Evolutionary conservation across 306 rosid genomes (phyloP), one percentile per base, ranked within the genome.

Genomic region (Dryas drummondii): DNA sequence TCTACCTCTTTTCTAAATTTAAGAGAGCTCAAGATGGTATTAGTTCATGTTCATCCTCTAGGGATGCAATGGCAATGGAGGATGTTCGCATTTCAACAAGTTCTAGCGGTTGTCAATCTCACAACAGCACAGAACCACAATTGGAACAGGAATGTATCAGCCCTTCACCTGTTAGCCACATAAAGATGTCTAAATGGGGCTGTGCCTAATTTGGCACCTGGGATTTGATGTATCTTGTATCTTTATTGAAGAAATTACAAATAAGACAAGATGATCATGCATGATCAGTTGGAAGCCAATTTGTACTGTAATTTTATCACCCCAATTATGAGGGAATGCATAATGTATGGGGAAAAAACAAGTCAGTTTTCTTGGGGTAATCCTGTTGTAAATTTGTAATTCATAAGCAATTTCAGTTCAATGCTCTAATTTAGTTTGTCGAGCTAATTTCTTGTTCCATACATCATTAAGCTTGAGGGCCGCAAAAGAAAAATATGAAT

Each of bases 1-100:
- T 85, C 71, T 76, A 78, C 82, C 85, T 96, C 71, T 96, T 84
- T 40, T 65, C 85, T 9, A 87, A 89, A 68, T 62, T 78, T 17
- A 84, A 62, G 77, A 87, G 65, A 55, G 72, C 83, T 40, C 76
- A 72, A 44, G 62, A 14, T 26, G 68, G 37, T 9, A 11, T 17
- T 56, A 50, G 16, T 15, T 77, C 73, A 41, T 53, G 16, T 15
- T 77, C 73, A 32, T 74, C 87, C 19, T 19, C 67, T 1, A 74
- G 60, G 57, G 87, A 85, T 44, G 14, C 75, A 26, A 57, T n/a
- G 49, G 51, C 76, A 4, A 58, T 50, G 3, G 80, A 80, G 66
- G 77, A 65, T 26, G 73, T 77, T 2, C 55, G 81, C 61, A 17
- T 32, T 71, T 83, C 88, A 3, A 46, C 87, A 1, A 84, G 67